Base-by-base conservation (phyloP, 164 flowering plant species). In the Kingdonia uniflora region DNA sequence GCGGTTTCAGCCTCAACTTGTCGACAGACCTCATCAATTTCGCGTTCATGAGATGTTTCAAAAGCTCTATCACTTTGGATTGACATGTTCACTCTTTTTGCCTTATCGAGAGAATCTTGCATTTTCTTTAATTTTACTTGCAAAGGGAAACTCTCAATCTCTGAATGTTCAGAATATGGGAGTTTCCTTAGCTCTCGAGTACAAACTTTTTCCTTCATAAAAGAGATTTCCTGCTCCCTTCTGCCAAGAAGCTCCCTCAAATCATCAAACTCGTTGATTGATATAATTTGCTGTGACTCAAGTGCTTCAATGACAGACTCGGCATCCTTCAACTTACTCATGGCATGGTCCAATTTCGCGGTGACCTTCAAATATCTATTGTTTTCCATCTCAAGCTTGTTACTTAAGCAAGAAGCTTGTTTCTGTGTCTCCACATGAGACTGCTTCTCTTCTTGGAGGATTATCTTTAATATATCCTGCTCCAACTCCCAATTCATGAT, bases 1-100 rank as follows among this genome's bases (percentile, higher is more conserved):
- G 95, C 99, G 42, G 97, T 94, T 77, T 86, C 99, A 46, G 77
- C 97, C 70, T 94, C 99, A 53, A 71, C 99, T 70, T 94, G 99
- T 52, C 72, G 58, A 44, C 89, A 75, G 54, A 81, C 72, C 64
- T 80, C 80, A 60, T 88, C 97, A 83, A 75, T 81, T 64, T 88
- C 97, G 63, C 76, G 76, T 55, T 87, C 84, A 67, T 76, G 71
- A 8, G 85, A 68, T 17, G 58, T 67, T 57, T 82, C 80, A 59
- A 44, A 69, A 53, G 73, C 89, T 45, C 57, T 76, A 62, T 81
- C 94, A 62, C 59, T 77, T 72, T 81, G 83, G 70, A 78, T 84
- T 73, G 65, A 66, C 62, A 55, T 41, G 58, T 86, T 88, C 58
- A 81, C 57, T 57, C 58, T 68, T 70, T 72, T 84, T 51, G 99